Percentiles rank a stretch among this genome's conserved stretches.
These are phyloP conservation scores for Colletotrichum lindemuthianum DNA, from an alignment of 2,329 filamentous ascomycete genomes.

Conservation along the genomic window DNA sequence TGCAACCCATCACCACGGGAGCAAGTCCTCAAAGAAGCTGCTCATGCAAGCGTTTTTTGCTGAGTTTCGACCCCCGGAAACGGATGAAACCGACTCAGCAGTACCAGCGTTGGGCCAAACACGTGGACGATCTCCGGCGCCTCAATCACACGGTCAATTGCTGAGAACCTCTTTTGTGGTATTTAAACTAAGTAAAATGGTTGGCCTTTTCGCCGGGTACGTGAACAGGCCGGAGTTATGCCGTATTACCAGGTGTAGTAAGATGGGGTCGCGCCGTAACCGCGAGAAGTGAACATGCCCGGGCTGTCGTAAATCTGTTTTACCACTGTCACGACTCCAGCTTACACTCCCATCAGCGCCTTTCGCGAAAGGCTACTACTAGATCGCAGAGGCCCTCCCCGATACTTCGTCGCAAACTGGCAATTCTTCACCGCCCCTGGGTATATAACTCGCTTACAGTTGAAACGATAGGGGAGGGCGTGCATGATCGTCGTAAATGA, in stretches of 20 bases:
- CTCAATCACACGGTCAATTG: not conserved
- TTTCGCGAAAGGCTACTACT: constrained; percentile 35
- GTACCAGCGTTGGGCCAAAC: not conserved
- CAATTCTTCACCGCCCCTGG: constrained; percentile 42
- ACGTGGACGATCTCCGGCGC: not conserved
- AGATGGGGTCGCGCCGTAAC: constrained; percentile 18
- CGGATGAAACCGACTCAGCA: constrained; percentile 22
- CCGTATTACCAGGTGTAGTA: constrained; percentile 25
- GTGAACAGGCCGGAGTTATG: constrained; percentile 28
- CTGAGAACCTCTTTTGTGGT: constrained; percentile 17
- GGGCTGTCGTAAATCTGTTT: constrained; percentile 1
- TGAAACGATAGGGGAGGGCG: constrained; percentile 48
- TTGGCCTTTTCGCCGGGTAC: constrained; percentile 16
- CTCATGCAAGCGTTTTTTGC: constrained; percentile 2
- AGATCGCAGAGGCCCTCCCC: constrained; percentile 43
- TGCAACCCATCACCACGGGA: not conserved
- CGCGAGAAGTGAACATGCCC: constrained; percentile 4
- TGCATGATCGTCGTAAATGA: constrained; percentile 40
- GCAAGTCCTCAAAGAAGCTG: constrained; percentile 18
- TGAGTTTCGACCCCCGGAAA: constrained; percentile 26
- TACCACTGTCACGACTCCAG: constrained; percentile 3
- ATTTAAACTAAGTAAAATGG: constrained; percentile 34
- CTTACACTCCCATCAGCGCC: constrained; percentile 4
- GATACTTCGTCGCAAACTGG: constrained; percentile 42
- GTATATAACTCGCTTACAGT: constrained; percentile 52